Evolutionary conservation across 441 rosid species (phyloP).

Genomic region (Adansonia madagascariensis): DNA sequence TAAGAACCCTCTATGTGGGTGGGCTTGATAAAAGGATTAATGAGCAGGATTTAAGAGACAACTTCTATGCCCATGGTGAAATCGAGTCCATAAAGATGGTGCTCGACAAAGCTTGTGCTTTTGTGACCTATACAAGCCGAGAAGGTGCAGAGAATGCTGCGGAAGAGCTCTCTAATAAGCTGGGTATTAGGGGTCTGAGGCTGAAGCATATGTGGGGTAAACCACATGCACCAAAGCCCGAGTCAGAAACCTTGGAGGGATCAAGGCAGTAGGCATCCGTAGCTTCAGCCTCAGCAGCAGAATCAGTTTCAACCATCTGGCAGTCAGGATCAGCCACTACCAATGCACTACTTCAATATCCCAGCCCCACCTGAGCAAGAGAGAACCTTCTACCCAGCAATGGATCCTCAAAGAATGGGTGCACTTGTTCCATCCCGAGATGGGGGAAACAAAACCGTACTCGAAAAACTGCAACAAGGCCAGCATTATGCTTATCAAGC

Average conservation of each 20-base stretch:
- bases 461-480: neutral
- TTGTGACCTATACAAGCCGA: neutral
- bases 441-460: neutral
- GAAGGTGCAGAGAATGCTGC: neutral
- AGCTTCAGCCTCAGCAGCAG: constrained; percentile 46
- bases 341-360: neutral
- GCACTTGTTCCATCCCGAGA: neutral
- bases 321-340: neutral
- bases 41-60: constrained; percentile 84
- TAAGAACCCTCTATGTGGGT: constrained; percentile 83
- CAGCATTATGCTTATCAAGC: neutral
- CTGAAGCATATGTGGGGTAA: constrained; percentile 5
- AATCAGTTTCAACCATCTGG: neutral
- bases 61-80: constrained; percentile 58
- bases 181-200: neutral
- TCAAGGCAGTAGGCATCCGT: constrained; percentile 61
- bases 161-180: neutral
- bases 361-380: neutral
- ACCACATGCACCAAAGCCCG: neutral
- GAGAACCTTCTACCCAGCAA: neutral
- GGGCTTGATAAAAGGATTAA: constrained; percentile 80
- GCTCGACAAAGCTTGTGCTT: constrained; percentile 59
- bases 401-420: neutral
- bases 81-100: constrained; percentile 57
- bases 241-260: neutral